Percentiles rank a stretch among this genome's conserved stretches.
These are phyloP conservation scores for Euphorbia schlechtendalii DNA, from an alignment of 441 rosid species.

Conservation along the genomic window DNA sequence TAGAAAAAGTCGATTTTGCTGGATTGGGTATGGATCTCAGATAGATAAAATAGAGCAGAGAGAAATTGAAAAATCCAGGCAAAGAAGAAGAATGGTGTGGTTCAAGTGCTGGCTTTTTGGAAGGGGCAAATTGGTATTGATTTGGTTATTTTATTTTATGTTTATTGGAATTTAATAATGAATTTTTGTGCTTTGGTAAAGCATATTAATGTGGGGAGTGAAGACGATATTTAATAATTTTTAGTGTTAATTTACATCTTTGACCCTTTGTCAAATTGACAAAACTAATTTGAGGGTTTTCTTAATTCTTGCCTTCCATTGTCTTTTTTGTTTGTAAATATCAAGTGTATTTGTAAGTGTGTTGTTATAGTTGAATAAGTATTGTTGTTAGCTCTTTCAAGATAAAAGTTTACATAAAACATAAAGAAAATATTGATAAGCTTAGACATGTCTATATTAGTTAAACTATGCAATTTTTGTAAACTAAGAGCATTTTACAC, in stretches of 20 bases:
- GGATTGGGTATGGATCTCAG: constrained; percentile 26
- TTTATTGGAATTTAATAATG: neutral
- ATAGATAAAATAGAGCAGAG: neutral
- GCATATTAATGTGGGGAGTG: constrained; percentile 1
- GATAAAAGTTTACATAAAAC: no score
- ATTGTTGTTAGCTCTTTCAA: no score
- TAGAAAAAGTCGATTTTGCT: neutral
- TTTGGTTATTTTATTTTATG: neutral
- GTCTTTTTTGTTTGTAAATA: neutral
- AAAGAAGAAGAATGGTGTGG: no score
- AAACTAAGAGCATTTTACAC: no score
- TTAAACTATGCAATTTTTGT: no score
- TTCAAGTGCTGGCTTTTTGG: neutral
- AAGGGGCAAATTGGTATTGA: no score
- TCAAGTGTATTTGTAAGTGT: no score
- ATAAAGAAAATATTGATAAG: no score
- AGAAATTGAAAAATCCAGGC: no score
- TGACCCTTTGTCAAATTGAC: constrained; percentile 2
- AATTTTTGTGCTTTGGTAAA: neutral
- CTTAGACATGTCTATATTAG: no score
- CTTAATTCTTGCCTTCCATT: no score
- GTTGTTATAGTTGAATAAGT: no score
- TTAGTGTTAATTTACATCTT: neutral
- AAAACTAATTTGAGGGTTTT: neutral
- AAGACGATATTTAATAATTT: neutral